Percentiles rank a stretch among this genome's conserved stretches.
Conservation (phyloP, 164 flowering plant genomes). For the Kalanchoe fedtschenkoi region DNA sequence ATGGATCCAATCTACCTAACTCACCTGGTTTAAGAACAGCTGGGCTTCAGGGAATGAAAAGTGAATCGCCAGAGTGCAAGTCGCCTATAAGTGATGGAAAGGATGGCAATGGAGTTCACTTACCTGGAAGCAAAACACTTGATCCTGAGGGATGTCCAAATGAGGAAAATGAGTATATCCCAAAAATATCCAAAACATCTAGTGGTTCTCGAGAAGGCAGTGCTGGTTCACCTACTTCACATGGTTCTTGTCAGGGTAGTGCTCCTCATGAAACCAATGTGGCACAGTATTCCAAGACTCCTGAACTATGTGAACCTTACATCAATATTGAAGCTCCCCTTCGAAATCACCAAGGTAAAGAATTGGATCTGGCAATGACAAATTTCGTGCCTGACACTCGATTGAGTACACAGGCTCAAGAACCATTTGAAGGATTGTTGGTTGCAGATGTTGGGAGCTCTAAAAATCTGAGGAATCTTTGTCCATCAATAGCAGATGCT, state of each 20-base stretch:
- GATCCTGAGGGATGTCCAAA: slow-evolving; percentile 18
- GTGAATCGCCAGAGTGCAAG: slow-evolving; percentile 14
- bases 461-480: slow-evolving; percentile 62
- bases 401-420: slow-evolving; percentile 21
- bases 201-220: slow-evolving; percentile 69
- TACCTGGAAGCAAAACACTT: slow-evolving; percentile 12
- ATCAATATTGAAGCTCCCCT: slow-evolving; percentile 12
- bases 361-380: slow-evolving; percentile 23
- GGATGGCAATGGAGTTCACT: slow-evolving; percentile 18
- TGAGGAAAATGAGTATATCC: slow-evolving; percentile 12
- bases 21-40: slow-evolving; percentile 24
- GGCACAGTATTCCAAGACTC: slow-evolving; percentile 26
- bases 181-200: slow-evolving; percentile 29
- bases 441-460: slow-evolving; percentile 81
- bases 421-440: slow-evolving; percentile 49
- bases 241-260: slow-evolving; percentile 67
- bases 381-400: slow-evolving; percentile 29
- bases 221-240: slow-evolving; percentile 61
- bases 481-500: slow-evolving; percentile 36
- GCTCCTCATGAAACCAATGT: slow-evolving; percentile 33
- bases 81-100: slow-evolving; percentile 23
- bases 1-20: slow-evolving; percentile 28
- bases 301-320: too few species aligned
- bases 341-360: too few species aligned
- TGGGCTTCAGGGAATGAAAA: slow-evolving; percentile 23